Evolutionary conservation across 2,329 filamentous ascomycete species (phyloP), one percentile per base, ranked within the genome.

Genomic region (Phoma sp.): DNA sequence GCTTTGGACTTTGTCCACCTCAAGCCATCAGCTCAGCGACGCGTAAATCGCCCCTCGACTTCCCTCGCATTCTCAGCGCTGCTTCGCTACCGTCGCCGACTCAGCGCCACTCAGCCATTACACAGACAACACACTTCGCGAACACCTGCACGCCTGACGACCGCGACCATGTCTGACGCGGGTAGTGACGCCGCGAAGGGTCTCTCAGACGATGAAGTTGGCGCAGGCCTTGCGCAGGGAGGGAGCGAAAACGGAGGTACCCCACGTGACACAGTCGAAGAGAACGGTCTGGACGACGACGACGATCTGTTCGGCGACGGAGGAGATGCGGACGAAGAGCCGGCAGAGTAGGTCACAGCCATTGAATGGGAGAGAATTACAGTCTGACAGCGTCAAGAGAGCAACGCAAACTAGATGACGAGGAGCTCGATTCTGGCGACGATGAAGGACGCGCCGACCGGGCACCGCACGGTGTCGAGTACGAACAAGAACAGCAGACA

Each of bases 401-500:
- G 38, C 67, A 74, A 52, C 80, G 82, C 55, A 79, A 77, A 58
- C 76, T 87, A 10, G 83, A 87, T 53, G 85, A 89, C 62, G 83
- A 86, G 54, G 86, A 88, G 66, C 74, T 86, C 60, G 83, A 84
- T 62, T 82, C 86, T 45, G 82, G 86, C 54, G 81, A 86, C 68
- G 86, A 86, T 62, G 83, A 85, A 63, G 82, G 81, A 40, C 79
- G 87, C 14, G 82, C 83, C 66, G 89, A 92, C 65, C 83, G 86
- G 59, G 62, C 83, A 22, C 76, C 76, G 11, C 59, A 61, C 14
- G 78, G 80, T 33, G 74, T 77, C 49, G 76, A 80, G 51, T 78
- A 77, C 63, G 81, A 79, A 18, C 78, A 80, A 57, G 78, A 84
- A 60, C 78, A 82, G 58, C 78, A 85, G 59, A 83, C 82, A 60